Evolutionary conservation across 257 asterid genomes (phyloP).

Genomic region (Solanum piurae): DNA sequence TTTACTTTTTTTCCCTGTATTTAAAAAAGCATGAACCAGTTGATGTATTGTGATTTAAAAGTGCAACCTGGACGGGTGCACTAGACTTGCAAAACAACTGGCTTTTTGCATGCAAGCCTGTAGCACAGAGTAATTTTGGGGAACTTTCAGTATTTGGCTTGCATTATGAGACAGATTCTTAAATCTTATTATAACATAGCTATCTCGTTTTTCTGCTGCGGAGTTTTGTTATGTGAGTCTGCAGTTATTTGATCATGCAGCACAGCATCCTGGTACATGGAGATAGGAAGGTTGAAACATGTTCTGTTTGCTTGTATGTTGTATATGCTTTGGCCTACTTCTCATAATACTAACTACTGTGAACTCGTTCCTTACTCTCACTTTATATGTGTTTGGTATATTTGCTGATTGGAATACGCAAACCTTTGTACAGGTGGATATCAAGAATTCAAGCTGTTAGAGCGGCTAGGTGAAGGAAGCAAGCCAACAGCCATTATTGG

Average conservation of each 20-base stretch:
- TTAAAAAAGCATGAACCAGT: not conserved
- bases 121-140: not conserved
- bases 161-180: not conserved
- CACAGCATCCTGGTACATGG: not conserved
- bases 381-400: not conserved
- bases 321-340: not conserved
- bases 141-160: not conserved
- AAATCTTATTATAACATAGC: not conserved
- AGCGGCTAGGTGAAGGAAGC: slow-evolving; percentile 87
- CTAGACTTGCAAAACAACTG: not conserved
- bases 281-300: not conserved
- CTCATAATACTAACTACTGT: not conserved
- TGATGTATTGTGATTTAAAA: not conserved
- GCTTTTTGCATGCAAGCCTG: not conserved
- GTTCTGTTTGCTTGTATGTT: not conserved
- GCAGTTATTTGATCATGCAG: not conserved
- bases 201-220: not conserved
- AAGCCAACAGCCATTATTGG: slow-evolving; percentile 92
- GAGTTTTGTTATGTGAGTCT: not conserved
- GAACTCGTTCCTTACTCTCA: not conserved
- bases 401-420: not conserved
- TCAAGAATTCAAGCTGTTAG: slow-evolving; percentile 76
- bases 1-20: not conserved
- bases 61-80: not conserved
- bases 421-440: slow-evolving; percentile 46